These are phyloP conservation scores for Trichoderma pleuroti DNA, from an alignment of 2,329 filamentous ascomycete species.

Conservation along the genomic window DNA sequence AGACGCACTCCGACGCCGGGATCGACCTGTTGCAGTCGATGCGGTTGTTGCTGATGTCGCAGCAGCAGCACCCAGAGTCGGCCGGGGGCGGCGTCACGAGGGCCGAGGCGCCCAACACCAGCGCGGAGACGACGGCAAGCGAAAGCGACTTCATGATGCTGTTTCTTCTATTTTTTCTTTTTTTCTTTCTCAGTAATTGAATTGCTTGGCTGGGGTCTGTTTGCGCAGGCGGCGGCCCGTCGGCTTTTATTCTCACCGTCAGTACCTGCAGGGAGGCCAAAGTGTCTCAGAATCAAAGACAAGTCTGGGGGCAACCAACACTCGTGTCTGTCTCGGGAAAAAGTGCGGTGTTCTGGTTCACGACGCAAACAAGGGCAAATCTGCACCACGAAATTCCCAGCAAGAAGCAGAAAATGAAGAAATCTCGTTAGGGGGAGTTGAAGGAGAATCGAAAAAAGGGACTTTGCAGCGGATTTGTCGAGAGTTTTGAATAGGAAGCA, in stretches of 20 bases:
- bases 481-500: neutral
- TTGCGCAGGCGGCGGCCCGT: neutral
- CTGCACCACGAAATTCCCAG: neutral
- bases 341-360: neutral
- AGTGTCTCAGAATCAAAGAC: neutral
- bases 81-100: slow-evolving; percentile 21
- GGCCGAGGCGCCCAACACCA: slow-evolving; percentile 25
- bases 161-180: neutral
- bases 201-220: neutral
- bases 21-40: slow-evolving; percentile 28
- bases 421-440: neutral
- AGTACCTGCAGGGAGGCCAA: neutral
- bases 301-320: neutral
- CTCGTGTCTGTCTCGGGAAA: neutral
- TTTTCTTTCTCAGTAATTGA: neutral
- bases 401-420: neutral
- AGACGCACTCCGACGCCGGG: slow-evolving; percentile 27
- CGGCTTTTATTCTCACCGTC: neutral
- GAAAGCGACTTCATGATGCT: slow-evolving; percentile 21
- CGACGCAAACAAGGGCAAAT: neutral
- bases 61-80: slow-evolving; percentile 34
- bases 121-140: neutral
- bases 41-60: slow-evolving; percentile 26
- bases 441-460: neutral
- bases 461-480: neutral